These are phyloP conservation scores for Asterochloris sp. DNA, from an alignment of 139 green algal genomes.

Conservation along the genomic window DNA sequence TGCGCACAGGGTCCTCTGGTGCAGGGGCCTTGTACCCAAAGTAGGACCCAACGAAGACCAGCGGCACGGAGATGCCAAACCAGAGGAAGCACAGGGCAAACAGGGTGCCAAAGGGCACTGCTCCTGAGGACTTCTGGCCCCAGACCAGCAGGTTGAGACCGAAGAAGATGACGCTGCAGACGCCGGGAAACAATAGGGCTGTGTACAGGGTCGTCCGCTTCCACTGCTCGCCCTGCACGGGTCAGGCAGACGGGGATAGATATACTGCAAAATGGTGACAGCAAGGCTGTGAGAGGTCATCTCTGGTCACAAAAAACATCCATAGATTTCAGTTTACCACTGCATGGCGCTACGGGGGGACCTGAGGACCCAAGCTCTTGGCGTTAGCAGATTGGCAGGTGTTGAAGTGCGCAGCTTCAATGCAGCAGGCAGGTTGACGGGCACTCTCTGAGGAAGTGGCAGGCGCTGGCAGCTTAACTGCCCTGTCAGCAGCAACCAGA, in stretches of 20 bases:
- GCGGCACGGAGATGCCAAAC: slow-evolving; percentile 95
- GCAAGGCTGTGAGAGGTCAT: background rate
- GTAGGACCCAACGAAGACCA: slow-evolving; percentile 94
- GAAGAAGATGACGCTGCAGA: slow-evolving; percentile 92
- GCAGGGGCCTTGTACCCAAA: slow-evolving; percentile 92
- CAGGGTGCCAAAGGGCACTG: slow-evolving; percentile 94
- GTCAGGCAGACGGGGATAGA: background rate
- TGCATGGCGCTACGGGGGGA: too few relatives aligned
- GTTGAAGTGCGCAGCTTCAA: too few relatives aligned
- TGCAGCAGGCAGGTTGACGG: too few relatives aligned
- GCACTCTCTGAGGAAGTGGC: too few relatives aligned
- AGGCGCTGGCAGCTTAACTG: too few relatives aligned
- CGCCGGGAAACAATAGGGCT: slow-evolving; percentile 88
- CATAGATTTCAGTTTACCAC: background rate
- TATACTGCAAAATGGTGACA: background rate
- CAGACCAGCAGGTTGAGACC: slow-evolving; percentile 93
- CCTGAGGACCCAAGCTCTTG: too few relatives aligned
- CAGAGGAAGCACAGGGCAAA: slow-evolving; percentile 96
- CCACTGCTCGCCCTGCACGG: slow-evolving; percentile 72
- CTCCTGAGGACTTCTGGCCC: slow-evolving; percentile 87
- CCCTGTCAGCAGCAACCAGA: too few relatives aligned
- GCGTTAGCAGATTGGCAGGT: too few relatives aligned
- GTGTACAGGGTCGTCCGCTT: slow-evolving; percentile 88
- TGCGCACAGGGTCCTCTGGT: slow-evolving; percentile 88
- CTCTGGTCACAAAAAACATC: background rate